These are phyloP conservation scores for Eutrema japonicum DNA, from an alignment of 345 rosid genomes.

Conservation along the genomic window DNA sequence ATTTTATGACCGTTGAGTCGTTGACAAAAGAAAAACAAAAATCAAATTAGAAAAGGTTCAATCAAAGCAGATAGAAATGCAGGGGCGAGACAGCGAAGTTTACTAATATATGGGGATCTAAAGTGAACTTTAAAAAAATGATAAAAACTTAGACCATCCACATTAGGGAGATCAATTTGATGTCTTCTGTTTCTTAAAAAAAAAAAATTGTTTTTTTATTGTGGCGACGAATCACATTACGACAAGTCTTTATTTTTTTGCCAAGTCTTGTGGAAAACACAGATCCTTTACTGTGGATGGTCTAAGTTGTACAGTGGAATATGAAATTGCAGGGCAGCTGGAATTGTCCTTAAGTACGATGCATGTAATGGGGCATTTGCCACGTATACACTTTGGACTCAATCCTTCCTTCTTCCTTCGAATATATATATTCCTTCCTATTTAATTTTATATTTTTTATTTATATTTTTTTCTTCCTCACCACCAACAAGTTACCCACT, in stretches of 20 bases:
- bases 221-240: too few relatives aligned
- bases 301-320: constrained; percentile 20
- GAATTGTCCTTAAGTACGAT: constrained; percentile 40
- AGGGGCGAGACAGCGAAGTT: constrained; percentile 8
- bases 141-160: too few relatives aligned
- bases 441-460: neutral
- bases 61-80: neutral
- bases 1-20: constrained; percentile 19
- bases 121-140: constrained; percentile 22
- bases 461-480: constrained; percentile 13
- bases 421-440: constrained; percentile 42
- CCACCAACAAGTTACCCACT: constrained; percentile 41
- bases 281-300: too few relatives aligned
- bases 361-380: constrained; percentile 40
- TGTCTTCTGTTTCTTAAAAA: too few relatives aligned
- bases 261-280: too few relatives aligned
- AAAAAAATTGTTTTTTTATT: too few relatives aligned
- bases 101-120: constrained; percentile 25
- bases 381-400: constrained; percentile 39
- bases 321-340: constrained; percentile 44
- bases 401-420: constrained; percentile 18
- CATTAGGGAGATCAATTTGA: too few relatives aligned
- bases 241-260: too few relatives aligned
- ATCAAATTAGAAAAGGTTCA: constrained; percentile 11
- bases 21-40: neutral